Base-by-base conservation (phyloP, 306 rosid genomes). In the Oemleria cerasiformis region DNA sequence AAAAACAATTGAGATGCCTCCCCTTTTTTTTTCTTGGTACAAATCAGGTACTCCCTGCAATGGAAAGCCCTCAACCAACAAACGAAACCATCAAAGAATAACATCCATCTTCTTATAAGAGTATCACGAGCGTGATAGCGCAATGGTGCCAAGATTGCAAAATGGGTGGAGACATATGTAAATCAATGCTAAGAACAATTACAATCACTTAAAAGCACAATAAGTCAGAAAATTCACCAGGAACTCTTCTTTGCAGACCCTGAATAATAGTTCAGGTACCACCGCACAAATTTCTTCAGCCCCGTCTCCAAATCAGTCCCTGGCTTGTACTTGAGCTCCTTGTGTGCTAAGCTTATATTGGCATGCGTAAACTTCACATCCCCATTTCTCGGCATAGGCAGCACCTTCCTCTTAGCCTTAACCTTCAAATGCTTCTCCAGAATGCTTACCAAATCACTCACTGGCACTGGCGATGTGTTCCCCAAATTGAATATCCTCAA, bases 341-440 rank as follows among this genome's bases (percentile, higher is more conserved):
- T 80, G 16, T 82, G 78, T 7, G 96, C 96, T 66, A 84, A 75
- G 75, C 88, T 89, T 65, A 92, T 85, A 80, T 92, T 92, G 0
- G 98, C 96, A 77, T 92, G 98, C 0, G 98, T 92, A 34, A 86
- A 88, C 69, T 67, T 89, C 43, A 90, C 98, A 80, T 92, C 96
- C 4, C 98, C 98, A 79, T 92, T 92, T 38, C 90, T 77, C 0
- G 96, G 98, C 96, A 92, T 82, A 2, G 89, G 82, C 72, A 83
- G 19, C 59, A 90, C 77, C 71, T 80, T 86, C 84, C 57, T 89
- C 81, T 86, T 92, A 0, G 96, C 98, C 78, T 88, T 89, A 15
- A 87, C 85, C 84, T 83, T 89, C 77, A 92, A 80, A 76, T 86
- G 88, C 87, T 81, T 88, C 90, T 92, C 98, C 84, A 92, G 68